Evolutionary conservation across 352 stramenopile genomes (phyloP).

Genomic region (Phytophthora boehmeriae): DNA sequence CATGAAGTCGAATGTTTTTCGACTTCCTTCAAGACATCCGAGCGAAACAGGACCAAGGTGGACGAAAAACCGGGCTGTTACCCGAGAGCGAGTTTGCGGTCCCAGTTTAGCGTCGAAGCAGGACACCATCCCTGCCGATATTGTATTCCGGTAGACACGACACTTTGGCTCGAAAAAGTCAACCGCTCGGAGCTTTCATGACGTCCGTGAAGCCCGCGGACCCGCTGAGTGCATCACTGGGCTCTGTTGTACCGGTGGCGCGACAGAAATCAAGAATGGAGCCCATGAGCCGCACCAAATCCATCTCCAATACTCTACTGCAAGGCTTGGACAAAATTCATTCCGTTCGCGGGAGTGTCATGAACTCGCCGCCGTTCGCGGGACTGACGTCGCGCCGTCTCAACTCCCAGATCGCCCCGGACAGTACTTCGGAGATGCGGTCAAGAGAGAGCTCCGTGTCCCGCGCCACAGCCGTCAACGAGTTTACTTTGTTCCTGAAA

Average conservation of each 20-base stretch:
- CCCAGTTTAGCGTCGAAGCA: neutral
- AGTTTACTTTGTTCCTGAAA: conserved; percentile 81
- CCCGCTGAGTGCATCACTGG: conserved; percentile 37
- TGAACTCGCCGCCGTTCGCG: conserved; percentile 26
- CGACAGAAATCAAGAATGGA: conserved; percentile 37
- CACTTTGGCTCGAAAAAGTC: neutral
- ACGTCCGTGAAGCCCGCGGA: conserved; percentile 44
- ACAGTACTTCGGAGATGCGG: conserved; percentile 39
- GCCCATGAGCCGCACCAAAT: conserved; percentile 47
- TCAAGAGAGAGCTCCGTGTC: conserved; percentile 59
- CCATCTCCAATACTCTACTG: conserved; percentile 46
- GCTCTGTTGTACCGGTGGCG: conserved; percentile 25
- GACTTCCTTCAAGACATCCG: neutral
- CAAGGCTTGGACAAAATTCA: conserved; percentile 32
- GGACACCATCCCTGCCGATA: neutral
- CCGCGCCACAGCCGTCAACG: conserved; percentile 58
- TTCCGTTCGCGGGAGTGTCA: conserved; percentile 20
- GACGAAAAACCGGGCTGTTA: neutral
- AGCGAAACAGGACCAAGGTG: neutral
- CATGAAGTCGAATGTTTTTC: neutral
- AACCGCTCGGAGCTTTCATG: conserved; percentile 12
- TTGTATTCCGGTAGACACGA: neutral
- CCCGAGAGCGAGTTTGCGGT: neutral
- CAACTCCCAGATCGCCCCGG: conserved; percentile 41
- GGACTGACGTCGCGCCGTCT: conserved; percentile 33